These are phyloP conservation scores for Zizania palustris DNA, from an alignment of 202 grass and related monocot species.

Conservation along the genomic window DNA sequence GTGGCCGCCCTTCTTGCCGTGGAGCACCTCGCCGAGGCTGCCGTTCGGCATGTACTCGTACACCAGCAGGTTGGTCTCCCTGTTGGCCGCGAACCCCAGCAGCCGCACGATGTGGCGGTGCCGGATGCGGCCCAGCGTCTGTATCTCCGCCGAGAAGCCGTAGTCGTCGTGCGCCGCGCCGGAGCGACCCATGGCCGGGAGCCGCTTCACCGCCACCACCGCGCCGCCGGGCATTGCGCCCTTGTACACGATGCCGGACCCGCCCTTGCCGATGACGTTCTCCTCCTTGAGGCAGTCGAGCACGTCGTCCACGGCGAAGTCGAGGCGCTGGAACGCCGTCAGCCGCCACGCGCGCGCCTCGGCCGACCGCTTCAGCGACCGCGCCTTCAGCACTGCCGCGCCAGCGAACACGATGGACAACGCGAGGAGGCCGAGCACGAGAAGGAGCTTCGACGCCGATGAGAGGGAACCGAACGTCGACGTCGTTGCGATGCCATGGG, in stretches of 20 bases:
- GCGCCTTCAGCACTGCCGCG: conserved; percentile 74
- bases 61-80: conserved; percentile 78
- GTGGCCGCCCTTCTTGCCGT: conserved; percentile 83
- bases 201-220: conserved; percentile 79
- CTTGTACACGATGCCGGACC: conserved; percentile 88
- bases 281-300: conserved; percentile 88
- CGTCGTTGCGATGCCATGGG: conserved; percentile 33
- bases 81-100: conserved; percentile 78
- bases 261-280: conserved; percentile 97
- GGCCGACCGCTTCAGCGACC: conserved; percentile 67
- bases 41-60: conserved; percentile 98
- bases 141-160: conserved; percentile 90
- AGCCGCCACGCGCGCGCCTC: conserved; percentile 75
- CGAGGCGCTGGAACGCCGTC: conserved; percentile 88
- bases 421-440: conserved; percentile 75
- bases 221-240: conserved; percentile 66
- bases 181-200: conserved; percentile 60
- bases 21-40: conserved; percentile 89
- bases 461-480: conserved; percentile 56
- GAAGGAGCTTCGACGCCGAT: conserved; percentile 69
- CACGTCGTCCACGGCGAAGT: conserved; percentile 86
- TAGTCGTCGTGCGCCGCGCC: conserved; percentile 77
- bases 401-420: conserved; percentile 82
- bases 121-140: conserved; percentile 86
- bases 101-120: conserved; percentile 96